Evolutionary conservation across 106 monocot genomes (phyloP), one percentile per base, ranked within the genome.

Genomic region (Dendrobium huoshanense): DNA sequence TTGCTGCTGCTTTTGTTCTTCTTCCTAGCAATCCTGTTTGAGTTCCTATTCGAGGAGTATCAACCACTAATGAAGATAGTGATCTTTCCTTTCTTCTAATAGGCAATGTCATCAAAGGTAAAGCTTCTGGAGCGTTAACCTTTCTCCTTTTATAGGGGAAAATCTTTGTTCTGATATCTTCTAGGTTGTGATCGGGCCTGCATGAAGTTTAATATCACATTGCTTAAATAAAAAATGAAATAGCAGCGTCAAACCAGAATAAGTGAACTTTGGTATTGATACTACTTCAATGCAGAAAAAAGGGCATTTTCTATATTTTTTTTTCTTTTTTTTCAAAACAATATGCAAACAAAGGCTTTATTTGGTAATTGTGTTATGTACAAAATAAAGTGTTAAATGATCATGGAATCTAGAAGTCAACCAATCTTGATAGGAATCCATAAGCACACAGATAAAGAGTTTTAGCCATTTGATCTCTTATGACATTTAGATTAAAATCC

Each of bases 21-120:
- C 90, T 90, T 73, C 89, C 87, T 48, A 87, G 89, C 73, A 91
- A 81, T 25, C 90, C 78, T 79, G 67, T 72, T 61, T 87, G 90
- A 76, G 85, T 51, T 73, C 86, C 79, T 78, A 95, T 78, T 61
- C 80, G 79, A 86, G 95, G 90, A 83, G 90, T 89, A 55, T 77
- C 89, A 25, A 92, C 89, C 33, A 94, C 97, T 83, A 98, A 81
- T 47, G 97, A 98, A 85, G 94, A 94, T 72, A 98, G 90, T 73
- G 97, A 98, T 83, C 92, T 90, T 84, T 98, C 97, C 79, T 98
- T 98, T 86, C 92, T 90, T 91, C 85, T 90, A 82, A 79, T 55
- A 72, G 93, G 90, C 77, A 90, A 82, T 75, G 84, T 75, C 79
- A 84, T 84, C 72, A 88, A 82, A 74, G 87, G 82, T n/a, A 55